Conservation (phyloP, 2,329 filamentous ascomycete species). For the Fusarium decemcellulare region DNA sequence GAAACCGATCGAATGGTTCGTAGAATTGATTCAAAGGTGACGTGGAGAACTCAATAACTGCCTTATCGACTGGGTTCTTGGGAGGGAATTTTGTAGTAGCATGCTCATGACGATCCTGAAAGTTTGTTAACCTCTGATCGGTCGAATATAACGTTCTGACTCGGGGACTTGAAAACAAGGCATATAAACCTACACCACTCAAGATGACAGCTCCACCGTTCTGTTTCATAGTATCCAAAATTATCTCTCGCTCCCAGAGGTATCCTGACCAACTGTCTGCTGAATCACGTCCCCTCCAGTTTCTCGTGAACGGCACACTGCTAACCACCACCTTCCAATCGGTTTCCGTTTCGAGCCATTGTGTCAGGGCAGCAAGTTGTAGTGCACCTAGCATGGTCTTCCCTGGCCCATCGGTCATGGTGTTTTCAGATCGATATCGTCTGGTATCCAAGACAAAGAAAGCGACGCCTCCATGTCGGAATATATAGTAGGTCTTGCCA, state of each 20-base stretch:
- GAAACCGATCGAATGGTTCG: slow-evolving; percentile 7
- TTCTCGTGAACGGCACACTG: neutral
- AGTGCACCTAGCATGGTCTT: neutral
- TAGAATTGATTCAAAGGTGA: slow-evolving; percentile 13
- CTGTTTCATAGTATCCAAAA: neutral
- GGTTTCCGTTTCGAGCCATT: neutral
- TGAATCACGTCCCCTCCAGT: slow-evolving; percentile 1
- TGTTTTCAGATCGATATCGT: neutral
- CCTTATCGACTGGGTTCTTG: neutral
- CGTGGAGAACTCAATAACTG: slow-evolving; percentile 12
- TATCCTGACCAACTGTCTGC: slow-evolving; percentile 5
- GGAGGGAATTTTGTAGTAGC: neutral
- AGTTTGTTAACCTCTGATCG: neutral
- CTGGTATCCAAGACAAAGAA: neutral
- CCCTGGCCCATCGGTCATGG: neutral
- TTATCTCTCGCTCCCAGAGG: neutral
- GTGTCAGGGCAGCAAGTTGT: neutral
- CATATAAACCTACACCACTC: neutral
- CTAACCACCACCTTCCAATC: slow-evolving; percentile 1
- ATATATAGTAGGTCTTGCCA: neutral
- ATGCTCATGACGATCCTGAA: slow-evolving; percentile 3
- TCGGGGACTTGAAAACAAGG: neutral
- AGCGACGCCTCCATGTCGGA: neutral
- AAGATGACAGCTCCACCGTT: slow-evolving; percentile 1
- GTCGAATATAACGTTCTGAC: no score